Evolutionary conservation across 1,284 basidiomycete genomes (phyloP), one percentile per base, ranked within the genome.

Genomic region (Boletus albobrunnescens): DNA sequence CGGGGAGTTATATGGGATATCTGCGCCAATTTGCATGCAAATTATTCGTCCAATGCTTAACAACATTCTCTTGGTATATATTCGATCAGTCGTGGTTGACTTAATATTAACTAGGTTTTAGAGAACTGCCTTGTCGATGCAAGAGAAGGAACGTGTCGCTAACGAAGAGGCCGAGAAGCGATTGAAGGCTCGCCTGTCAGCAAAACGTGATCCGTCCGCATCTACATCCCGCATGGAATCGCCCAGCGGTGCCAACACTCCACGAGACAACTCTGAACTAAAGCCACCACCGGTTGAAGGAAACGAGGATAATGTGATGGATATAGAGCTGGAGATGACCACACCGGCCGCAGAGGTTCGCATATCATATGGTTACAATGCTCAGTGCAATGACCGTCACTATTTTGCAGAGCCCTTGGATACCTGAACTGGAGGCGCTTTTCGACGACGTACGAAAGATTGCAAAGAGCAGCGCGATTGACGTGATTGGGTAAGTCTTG

Each of bases 11-110:
- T 94, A 87, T 65, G 87, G 84, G 3, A 79, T 97, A 41, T 82
- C 84, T 51, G 79, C 86, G 31, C 81, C 88, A 10, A 84, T 94
- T 49, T 91, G 91, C 46, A 95, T 96, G 87, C 90, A 93, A 60
- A 87, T 96, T 46, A 78, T 91, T 38, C 82, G 94, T 9, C 91
- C 93, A 4, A 84, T 88, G 49, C 73, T 94, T 23, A 81, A 87
- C 51, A 68, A 71, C 4, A 69, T 75, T 27, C 72, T 92, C 43
- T 67, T 83, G 58, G 86, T 85, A 63, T 56, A 77, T 69, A 43
- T 36, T 42, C 23, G 43, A 45, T 9, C 7, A 32, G 14, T 37
- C 28, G 13, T 41, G 32, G 28, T 46, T 41, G 12, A 42, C n/a
- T 39, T 19, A 31, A 51, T 43, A 5, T 45, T 55, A 53, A 58